Conservation (phyloP, 2,329 filamentous ascomycete species). For the Calonectria ilicicola region DNA sequence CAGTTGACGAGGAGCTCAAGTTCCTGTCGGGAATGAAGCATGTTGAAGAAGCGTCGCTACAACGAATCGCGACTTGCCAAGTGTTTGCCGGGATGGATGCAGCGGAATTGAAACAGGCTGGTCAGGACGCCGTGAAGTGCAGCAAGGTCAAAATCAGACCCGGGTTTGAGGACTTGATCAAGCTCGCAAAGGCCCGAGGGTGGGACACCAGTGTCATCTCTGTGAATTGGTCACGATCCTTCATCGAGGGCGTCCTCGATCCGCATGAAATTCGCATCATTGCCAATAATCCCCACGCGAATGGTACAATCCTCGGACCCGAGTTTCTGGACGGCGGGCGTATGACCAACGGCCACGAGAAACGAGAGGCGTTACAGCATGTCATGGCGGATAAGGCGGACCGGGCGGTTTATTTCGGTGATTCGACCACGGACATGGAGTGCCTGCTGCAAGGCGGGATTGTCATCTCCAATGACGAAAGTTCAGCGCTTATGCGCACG, state of each 20-base stretch:
- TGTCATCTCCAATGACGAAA: constrained; percentile 56
- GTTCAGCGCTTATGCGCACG: constrained; percentile 49
- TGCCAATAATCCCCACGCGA: constrained; percentile 56
- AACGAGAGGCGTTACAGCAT: constrained; percentile 55
- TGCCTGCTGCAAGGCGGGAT: constrained; percentile 63
- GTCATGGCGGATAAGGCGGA: constrained; percentile 37
- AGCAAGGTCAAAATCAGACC: constrained; percentile 51
- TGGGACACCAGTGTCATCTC: constrained; percentile 60
- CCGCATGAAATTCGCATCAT: constrained; percentile 50
- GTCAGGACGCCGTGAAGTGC: constrained; percentile 48
- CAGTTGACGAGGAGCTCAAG: constrained; percentile 52
- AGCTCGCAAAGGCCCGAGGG: constrained; percentile 39
- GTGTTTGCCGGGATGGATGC: constrained; percentile 57
- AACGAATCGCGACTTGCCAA: constrained; percentile 54
- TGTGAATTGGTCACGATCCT: constrained; percentile 63
- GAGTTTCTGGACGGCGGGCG: constrained; percentile 38
- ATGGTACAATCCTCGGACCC: constrained; percentile 57
- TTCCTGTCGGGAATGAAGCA: constrained; percentile 57
- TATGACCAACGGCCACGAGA: constrained; percentile 58
- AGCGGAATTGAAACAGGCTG: constrained; percentile 52
- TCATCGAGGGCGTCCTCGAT: constrained; percentile 59
- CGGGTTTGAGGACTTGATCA: constrained; percentile 54
- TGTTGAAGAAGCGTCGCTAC: constrained; percentile 61
- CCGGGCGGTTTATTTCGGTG: constrained; percentile 66
- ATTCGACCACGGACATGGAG: constrained; percentile 68